These are phyloP conservation scores for Leccinum variicolor DNA, from an alignment of 768 basidiomycete genomes.

Conservation along the genomic window DNA sequence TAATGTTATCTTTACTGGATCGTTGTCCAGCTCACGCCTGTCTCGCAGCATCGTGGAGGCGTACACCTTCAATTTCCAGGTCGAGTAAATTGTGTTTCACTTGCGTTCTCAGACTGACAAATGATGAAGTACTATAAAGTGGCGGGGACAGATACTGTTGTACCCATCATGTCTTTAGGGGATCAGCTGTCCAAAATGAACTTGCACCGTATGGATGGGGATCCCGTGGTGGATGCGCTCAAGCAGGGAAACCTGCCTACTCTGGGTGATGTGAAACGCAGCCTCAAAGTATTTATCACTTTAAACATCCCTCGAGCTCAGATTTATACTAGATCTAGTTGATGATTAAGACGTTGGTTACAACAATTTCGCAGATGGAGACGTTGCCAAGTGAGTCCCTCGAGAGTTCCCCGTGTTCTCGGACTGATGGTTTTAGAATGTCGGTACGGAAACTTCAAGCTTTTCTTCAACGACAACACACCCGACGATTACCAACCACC, in stretches of 20 bases:
- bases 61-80: conserved; percentile 85
- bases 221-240: conserved; percentile 60
- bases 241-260: conserved; percentile 65
- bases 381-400: conserved; percentile 61
- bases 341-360: conserved; percentile 73
- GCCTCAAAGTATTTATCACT: conserved; percentile 56
- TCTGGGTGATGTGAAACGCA: conserved; percentile 76
- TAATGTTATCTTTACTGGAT: conserved; percentile 29
- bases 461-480: conserved; percentile 77
- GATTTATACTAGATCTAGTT: conserved; percentile 38
- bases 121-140: conserved; percentile 59
- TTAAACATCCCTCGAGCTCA: background rate
- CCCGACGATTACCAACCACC: conserved; percentile 85
- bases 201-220: conserved; percentile 38
- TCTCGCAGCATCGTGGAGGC: conserved; percentile 73
- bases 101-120: conserved; percentile 6
- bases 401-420: background rate
- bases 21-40: conserved; percentile 10
- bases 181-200: conserved; percentile 54
- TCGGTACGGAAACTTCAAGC: conserved; percentile 85
- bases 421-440: conserved; percentile 45
- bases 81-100: conserved; percentile 18
- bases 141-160: conserved; percentile 52
- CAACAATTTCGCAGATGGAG: conserved; percentile 80
- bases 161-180: conserved; percentile 75